Conservation (phyloP, 805 yeast species). For the Kodamaea hsintzibuensis region DNA sequence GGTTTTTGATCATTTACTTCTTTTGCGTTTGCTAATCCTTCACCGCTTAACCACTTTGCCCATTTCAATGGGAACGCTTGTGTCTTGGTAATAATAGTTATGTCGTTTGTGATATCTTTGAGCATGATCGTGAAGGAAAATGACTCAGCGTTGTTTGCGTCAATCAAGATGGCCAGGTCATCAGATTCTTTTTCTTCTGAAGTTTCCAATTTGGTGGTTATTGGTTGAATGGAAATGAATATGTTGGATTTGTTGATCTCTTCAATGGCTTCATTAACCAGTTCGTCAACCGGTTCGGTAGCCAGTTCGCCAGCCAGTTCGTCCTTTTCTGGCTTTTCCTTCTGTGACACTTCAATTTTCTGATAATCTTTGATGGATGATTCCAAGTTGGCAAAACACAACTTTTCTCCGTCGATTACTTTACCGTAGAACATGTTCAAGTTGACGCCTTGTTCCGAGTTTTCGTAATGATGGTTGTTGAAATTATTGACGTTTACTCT, state of each 20-base stretch:
- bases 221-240: constrained; percentile 71
- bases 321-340: constrained; percentile 9
- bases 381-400: constrained; percentile 85
- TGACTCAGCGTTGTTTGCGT: constrained; percentile 49
- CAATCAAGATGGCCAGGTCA: constrained; percentile 40
- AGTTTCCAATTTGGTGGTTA: constrained; percentile 33
- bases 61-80: constrained; percentile 90
- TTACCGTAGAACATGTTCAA: constrained; percentile 78
- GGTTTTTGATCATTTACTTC: constrained; percentile 19
- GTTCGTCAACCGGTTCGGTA: no score
- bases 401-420: constrained; percentile 79
- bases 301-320: no score
- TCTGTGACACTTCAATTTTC: constrained; percentile 23
- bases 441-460: constrained; percentile 34
- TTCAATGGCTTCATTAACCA: constrained; percentile 14
- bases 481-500: constrained; percentile 57
- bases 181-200: constrained; percentile 17
- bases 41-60: constrained; percentile 87
- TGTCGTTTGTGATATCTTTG: constrained; percentile 75
- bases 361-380: constrained; percentile 54
- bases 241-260: constrained; percentile 54
- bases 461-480: constrained; percentile 32
- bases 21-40: constrained; percentile 16
- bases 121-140: constrained; percentile 77
- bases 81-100: constrained; percentile 72